Base-by-base conservation (phyloP, 768 basidiomycete genomes). In the Leccinellum rugosiceps region DNA sequence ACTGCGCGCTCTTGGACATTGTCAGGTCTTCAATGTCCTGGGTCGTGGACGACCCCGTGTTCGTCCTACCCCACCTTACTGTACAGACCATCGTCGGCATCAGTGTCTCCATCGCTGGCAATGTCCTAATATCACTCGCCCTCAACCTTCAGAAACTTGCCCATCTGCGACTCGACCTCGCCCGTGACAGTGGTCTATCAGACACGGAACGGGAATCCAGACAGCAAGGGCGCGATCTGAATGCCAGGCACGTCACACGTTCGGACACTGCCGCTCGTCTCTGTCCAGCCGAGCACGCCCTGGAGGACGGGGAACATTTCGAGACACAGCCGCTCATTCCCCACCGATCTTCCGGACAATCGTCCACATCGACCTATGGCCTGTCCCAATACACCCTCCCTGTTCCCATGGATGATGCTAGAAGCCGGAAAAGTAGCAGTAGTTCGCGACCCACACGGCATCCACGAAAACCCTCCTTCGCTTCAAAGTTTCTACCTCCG, bases 111-210 rank as follows among this genome's bases (percentile, higher is more conserved):
- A 82, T 96, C 55, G 77, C 80, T 8, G 94, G 94, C 31, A 96
- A 96, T 67, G 74, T 94, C 11, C 81, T 97, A 59, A 94, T 98
- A 60, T 91, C 90, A 10, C 80, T 95, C 23, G 95, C 93, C 15
- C 80, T 98, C 60, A 97, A 97, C 74, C 76, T 90, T 32, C 95
- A 98, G 74, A 98, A 97, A 69, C 81, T 96, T 17, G 93, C 93
- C 2, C 94, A 96, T 75, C 80, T 81, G 62, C 80, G 87, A 28
- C 77, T 90, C 31, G 83, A 84, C 62, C 74, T 67, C 28, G 70
- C 68, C 55, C 62, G 59, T 69, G 68, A 71, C 64, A 54, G 57
- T 13, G 41, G 46, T 51, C 50, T 38, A 35, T 17, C 45, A 8
- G 58, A 58, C 34, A 35, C 25, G 23, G 68, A 64, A 35, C 50